Conservation (phyloP, 176 grass and related monocot species). For the Zoysia pacifica region DNA sequence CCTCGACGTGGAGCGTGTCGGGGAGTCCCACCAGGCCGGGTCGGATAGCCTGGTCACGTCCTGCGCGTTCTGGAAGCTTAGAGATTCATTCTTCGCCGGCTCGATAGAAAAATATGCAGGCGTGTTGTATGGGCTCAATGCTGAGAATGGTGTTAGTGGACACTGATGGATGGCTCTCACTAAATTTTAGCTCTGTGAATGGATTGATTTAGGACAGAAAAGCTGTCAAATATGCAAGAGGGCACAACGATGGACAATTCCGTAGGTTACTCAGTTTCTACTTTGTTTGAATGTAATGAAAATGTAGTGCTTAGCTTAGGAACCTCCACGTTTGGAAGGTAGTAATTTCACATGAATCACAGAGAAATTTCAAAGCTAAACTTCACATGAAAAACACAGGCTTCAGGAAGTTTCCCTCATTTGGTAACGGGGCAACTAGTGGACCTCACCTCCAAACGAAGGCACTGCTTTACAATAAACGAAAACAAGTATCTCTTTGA, state of each 20-base stretch:
- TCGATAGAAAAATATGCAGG: slow-evolving; percentile 91
- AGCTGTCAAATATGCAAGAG: slow-evolving; percentile 16
- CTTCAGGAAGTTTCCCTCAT: no score
- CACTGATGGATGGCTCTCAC: slow-evolving; percentile 56
- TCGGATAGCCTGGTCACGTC: slow-evolving; percentile 90
- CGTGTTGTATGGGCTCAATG: slow-evolving; percentile 86
- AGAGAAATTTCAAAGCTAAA: no score
- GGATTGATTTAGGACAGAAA: slow-evolving; percentile 40
- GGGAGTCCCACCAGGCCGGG: slow-evolving; percentile 89
- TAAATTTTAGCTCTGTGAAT: slow-evolving; percentile 55
- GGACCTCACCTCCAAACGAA: background rate
- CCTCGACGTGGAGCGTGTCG: slow-evolving; percentile 92
- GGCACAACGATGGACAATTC: slow-evolving; percentile 5
- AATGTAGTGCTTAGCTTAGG: slow-evolving; percentile 5
- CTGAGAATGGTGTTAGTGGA: slow-evolving; percentile 78
- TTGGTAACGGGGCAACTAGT: no score
- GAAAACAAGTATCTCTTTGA: background rate
- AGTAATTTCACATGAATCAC: no score
- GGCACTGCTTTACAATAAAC: background rate
- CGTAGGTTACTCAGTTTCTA: slow-evolving; percentile 36
- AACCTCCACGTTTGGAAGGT: no score
- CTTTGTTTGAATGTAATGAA: slow-evolving; percentile 29
- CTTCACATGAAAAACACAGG: no score
- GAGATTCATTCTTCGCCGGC: slow-evolving; percentile 74
- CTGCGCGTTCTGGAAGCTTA: slow-evolving; percentile 85